Percentiles rank a stretch among this genome's conserved stretches.
Conservation (phyloP, 257 asterid genomes). For the Nicotiana tabacum region DNA sequence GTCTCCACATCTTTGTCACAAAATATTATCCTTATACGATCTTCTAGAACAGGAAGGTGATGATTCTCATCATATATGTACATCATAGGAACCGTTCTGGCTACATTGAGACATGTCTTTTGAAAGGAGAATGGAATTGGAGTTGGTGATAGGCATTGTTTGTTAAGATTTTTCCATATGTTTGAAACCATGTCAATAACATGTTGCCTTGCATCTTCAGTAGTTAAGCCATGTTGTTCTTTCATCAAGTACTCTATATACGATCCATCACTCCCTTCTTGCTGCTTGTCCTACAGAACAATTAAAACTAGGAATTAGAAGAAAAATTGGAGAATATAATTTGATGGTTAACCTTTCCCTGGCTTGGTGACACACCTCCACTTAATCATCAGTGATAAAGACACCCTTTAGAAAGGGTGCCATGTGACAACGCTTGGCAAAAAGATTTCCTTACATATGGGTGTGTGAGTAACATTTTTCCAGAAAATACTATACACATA, state of each 20-base stretch:
- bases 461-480: background rate
- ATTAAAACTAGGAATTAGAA: background rate
- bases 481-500: background rate
- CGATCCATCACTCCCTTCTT: constrained; percentile 40
- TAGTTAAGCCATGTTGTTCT: constrained; percentile 18
- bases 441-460: background rate
- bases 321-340: background rate
- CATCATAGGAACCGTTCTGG: constrained; percentile 40
- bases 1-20: background rate
- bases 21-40: constrained; percentile 8
- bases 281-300: constrained; percentile 36
- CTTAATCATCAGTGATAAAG: background rate
- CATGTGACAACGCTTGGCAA: background rate
- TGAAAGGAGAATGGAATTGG: constrained; percentile 19
- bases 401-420: background rate
- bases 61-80: constrained; percentile 20
- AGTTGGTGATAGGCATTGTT: constrained; percentile 23
- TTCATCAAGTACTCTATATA: constrained; percentile 36
- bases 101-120: constrained; percentile 26
- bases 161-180: constrained; percentile 35
- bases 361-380: background rate
- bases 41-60: constrained; percentile 18
- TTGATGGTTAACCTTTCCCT: background rate
- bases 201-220: constrained; percentile 23
- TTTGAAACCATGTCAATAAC: constrained; percentile 22